These are phyloP conservation scores for Penicillium fuscoglaucum DNA, from an alignment of 2,329 filamentous ascomycete species.

Conservation along the genomic window DNA sequence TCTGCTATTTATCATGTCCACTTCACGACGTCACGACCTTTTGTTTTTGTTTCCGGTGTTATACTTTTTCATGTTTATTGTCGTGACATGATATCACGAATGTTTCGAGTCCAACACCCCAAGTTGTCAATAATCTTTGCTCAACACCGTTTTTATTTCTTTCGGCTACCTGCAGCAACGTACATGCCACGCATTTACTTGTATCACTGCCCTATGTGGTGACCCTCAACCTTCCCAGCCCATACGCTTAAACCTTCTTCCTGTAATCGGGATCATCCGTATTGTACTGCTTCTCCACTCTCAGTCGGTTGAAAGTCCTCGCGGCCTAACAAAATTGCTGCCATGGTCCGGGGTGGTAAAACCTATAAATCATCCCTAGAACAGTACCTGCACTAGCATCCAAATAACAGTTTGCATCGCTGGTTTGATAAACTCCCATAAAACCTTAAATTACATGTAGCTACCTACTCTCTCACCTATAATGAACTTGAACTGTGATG, in stretches of 20 bases:
- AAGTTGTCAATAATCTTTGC: background rate
- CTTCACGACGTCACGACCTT: slow-evolving; percentile 30
- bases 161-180: slow-evolving; percentile 1
- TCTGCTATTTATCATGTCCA: slow-evolving; percentile 11
- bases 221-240: background rate
- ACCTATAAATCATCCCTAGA: background rate
- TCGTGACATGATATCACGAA: background rate
- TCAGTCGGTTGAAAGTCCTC: background rate
- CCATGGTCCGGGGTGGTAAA: background rate
- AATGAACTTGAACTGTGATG: slow-evolving; percentile 11
- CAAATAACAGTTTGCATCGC: background rate
- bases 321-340: background rate
- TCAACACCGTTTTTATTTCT: background rate
- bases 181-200: background rate
- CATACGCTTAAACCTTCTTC: background rate
- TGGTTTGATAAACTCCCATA: background rate
- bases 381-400: too few relatives aligned
- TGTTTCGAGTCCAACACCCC: background rate
- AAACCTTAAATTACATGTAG: too few relatives aligned
- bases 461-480: background rate
- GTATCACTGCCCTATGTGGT: background rate
- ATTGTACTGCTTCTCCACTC: background rate
- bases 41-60: slow-evolving; percentile 6
- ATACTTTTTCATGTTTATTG: slow-evolving; percentile 5
- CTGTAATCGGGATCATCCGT: too few relatives aligned